A percentile compares a stretch with the other conserved stretches of the same genome.
These are phyloP conservation scores for Spiraea crenata DNA, from an alignment of 331 rosid species.

Conservation along the genomic window DNA sequence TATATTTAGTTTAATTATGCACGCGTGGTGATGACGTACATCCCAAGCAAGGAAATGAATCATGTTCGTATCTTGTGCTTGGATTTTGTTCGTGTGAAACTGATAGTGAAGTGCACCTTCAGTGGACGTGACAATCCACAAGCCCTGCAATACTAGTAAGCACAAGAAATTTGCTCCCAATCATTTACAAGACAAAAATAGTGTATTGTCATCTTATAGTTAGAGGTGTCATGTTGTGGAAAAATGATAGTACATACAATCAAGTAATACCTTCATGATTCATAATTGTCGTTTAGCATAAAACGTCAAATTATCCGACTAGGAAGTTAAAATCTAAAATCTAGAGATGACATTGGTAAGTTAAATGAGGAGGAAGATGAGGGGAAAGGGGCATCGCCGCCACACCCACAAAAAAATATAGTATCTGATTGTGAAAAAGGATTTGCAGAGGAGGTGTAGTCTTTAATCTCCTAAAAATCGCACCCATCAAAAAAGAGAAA, in stretches of 20 bases:
- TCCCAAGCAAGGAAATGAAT: slow-evolving; percentile 2
- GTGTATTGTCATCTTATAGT: no score
- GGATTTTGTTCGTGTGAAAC: neutral
- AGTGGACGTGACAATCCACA: neutral
- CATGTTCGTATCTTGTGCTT: neutral
- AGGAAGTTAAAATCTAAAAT: neutral
- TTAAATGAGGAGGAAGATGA: neutral
- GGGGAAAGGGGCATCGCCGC: neutral
- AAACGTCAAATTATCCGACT: neutral
- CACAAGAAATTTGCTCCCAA: neutral
- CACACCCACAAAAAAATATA: neutral
- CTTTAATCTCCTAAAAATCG: neutral
- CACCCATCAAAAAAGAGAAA: neutral
- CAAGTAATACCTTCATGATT: no score
- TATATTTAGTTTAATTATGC: neutral
- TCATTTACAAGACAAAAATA: no score
- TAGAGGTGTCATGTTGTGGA: no score
- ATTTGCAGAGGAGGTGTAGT: neutral
- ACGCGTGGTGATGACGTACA: slow-evolving; percentile 10
- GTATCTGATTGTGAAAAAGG: neutral
- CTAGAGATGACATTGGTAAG: neutral
- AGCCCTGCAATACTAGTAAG: neutral
- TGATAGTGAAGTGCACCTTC: neutral
- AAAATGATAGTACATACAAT: no score
- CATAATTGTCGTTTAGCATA: no score